Percentiles rank a stretch among this genome's conserved stretches.
Evolutionary conservation across 805 yeast species (phyloP).

Genomic region (Myxozyma neglecta): DNA sequence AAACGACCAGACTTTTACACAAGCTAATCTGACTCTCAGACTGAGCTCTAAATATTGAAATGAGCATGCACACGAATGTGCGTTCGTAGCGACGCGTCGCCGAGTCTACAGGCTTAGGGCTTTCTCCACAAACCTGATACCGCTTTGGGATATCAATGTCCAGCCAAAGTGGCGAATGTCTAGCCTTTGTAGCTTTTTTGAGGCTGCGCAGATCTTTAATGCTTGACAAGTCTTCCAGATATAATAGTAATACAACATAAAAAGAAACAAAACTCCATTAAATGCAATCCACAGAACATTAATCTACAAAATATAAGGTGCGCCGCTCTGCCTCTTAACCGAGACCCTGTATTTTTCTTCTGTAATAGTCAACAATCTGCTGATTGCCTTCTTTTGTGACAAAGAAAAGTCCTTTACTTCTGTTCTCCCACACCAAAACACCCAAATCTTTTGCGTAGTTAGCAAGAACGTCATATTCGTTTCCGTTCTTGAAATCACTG

Average conservation of each 20-base stretch:
- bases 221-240: background rate
- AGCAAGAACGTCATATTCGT: conserved; percentile 70
- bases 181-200: background rate
- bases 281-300: background rate
- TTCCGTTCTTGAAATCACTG: conserved; percentile 75
- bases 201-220: background rate
- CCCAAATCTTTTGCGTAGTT: conserved; percentile 89
- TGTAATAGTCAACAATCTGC: conserved; percentile 89
- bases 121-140: background rate
- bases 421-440: conserved; percentile 84
- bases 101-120: background rate
- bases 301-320: background rate
- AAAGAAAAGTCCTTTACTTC: conserved; percentile 67
- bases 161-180: background rate
- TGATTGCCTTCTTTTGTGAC: conserved; percentile 83
- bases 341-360: conserved; percentile 44
- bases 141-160: conserved; percentile 7
- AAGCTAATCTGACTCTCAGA: no score
- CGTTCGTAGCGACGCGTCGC: background rate
- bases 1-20: no score
- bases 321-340: background rate
- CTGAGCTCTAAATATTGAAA: background rate
- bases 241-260: background rate
- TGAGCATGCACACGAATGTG: background rate
- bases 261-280: background rate